Base-by-base conservation (phyloP, 352 stramenopile genomes). In the Phytophthora multivora region DNA sequence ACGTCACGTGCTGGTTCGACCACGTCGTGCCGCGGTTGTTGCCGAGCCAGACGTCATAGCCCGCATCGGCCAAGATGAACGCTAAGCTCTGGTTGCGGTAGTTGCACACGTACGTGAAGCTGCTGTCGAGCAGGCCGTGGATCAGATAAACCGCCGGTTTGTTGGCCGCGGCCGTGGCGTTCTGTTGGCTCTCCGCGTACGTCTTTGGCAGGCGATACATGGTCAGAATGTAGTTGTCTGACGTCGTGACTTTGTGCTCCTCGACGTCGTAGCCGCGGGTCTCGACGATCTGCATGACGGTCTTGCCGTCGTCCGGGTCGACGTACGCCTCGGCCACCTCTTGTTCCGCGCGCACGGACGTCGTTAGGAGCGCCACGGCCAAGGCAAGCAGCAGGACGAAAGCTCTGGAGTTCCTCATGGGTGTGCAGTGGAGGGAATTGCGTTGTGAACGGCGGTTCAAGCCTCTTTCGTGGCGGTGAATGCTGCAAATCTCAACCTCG, bases 1-100 rank as follows among this genome's bases (percentile, higher is more conserved):
- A 84, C 51, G 73, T 74, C 33, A 79, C 28, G 62, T 89, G 79
- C 45, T 76, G 51, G 51, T 77, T 74, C 11, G 79, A 89, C 79
- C 79, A 89, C 10, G 79, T 89, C 43, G 77, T 84, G 45, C 79
- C 79, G 50, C 79, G 79, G 54, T 89, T 89, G 63, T 89, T 89
- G 57, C 79, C 79, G 23, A 89, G 73, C 79, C 79, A 89, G 47
- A 89, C 79, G 41, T 89, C 79, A 49, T 86, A 89, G 9, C 77
- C 79, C 1, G 77, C 79, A 33, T 89, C 79, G 0, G 77, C 77
- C 25, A 89, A 57, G 21, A 89, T 16, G 58, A 80, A 89, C 7
- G 77, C 79, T 33, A 89, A 71, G 38, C 77, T 87, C 46, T 89
- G 79, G 21, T 70, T 82, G 23, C 75, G 69, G 69, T 68, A 89